These are phyloP conservation scores for Aureobasidium sp. DNA, from an alignment of 2,329 filamentous ascomycete species.

Conservation along the genomic window DNA sequence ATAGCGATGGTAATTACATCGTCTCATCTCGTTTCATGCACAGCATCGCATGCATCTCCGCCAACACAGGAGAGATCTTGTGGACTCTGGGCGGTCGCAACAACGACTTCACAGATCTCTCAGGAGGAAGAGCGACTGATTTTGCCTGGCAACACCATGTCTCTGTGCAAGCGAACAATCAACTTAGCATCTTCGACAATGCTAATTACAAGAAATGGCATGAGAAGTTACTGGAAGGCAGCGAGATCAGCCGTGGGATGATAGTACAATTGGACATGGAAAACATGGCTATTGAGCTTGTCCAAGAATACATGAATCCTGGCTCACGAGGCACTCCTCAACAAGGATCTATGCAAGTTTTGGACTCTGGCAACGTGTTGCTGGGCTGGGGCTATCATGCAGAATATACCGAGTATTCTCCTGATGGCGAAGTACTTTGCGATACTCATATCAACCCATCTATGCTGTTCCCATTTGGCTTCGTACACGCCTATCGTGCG, in stretches of 20 bases:
- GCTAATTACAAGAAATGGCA: conserved; percentile 1
- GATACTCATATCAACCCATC: conserved; percentile 40
- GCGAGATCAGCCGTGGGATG: conserved; percentile 24
- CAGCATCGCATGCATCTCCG: conserved; percentile 41
- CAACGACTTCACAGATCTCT: conserved; percentile 16
- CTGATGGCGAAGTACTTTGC: conserved; percentile 44
- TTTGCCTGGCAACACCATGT: conserved; percentile 44
- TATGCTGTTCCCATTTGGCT: conserved; percentile 34
- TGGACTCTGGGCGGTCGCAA: conserved; percentile 38
- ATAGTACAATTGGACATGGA: conserved; percentile 21
- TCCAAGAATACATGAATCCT: conserved; percentile 22
- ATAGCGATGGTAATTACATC: conserved; percentile 41
- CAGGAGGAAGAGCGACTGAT: conserved; percentile 7
- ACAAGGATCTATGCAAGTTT: conserved; percentile 46
- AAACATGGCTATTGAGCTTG: conserved; percentile 24
- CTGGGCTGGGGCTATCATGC: conserved; percentile 49
- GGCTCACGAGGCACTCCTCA: conserved; percentile 38
- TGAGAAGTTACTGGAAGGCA: background rate
- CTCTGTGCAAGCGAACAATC: conserved; percentile 19
- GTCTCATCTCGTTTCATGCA: conserved; percentile 44
- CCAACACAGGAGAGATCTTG: conserved; percentile 37
- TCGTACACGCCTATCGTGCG: conserved; percentile 40
- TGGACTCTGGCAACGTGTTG: conserved; percentile 46
- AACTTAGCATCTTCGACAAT: conserved; percentile 22
- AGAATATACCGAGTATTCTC: conserved; percentile 34